Evolutionary conservation across 495 filamentous ascomycete species (phyloP).

Genomic region (Xanthoparmelia taractica): DNA sequence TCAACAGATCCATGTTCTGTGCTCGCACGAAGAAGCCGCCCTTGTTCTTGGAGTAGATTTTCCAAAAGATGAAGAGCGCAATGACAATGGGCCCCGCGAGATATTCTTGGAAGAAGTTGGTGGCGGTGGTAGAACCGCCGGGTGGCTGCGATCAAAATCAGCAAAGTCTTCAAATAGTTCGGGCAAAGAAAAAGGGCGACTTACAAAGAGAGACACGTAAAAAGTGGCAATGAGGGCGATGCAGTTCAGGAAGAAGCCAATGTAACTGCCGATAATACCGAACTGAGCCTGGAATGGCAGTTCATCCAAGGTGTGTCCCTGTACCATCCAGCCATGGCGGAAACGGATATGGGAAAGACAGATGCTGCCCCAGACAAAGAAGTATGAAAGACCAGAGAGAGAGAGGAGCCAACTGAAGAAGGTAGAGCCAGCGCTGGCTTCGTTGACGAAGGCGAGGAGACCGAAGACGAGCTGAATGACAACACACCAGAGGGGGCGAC

Average conservation of each 20-base stretch:
- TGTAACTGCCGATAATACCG: constrained; percentile 59
- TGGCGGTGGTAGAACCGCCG: constrained; percentile 32
- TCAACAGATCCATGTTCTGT: constrained; percentile 24
- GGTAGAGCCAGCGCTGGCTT: constrained; percentile 33
- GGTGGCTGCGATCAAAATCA: constrained; percentile 37
- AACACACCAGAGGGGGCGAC: constrained; percentile 48
- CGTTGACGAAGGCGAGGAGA: constrained; percentile 48
- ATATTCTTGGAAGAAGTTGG: constrained; percentile 56
- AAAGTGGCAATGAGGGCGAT: constrained; percentile 58
- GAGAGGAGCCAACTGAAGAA: constrained; percentile 60
- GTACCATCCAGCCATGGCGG: constrained; percentile 48
- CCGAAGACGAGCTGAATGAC: constrained; percentile 49
- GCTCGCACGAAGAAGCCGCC: constrained; percentile 19
- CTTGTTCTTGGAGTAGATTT: constrained; percentile 24
- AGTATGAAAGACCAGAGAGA: constrained; percentile 55
- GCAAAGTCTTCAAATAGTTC: constrained; percentile 4
- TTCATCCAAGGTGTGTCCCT: constrained; percentile 57
- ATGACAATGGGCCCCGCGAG: constrained; percentile 54
- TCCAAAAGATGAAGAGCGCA: constrained; percentile 34
- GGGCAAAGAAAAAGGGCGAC: constrained; percentile 9
- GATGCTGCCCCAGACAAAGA: constrained; percentile 68
- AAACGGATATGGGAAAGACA: constrained; percentile 69
- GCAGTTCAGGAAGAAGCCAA: constrained; percentile 53
- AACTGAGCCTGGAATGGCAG: constrained; percentile 60
- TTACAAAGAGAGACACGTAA: constrained; percentile 41